Conservation (phyloP, 805 yeast species). For the Yarrowia sp. region DNA sequence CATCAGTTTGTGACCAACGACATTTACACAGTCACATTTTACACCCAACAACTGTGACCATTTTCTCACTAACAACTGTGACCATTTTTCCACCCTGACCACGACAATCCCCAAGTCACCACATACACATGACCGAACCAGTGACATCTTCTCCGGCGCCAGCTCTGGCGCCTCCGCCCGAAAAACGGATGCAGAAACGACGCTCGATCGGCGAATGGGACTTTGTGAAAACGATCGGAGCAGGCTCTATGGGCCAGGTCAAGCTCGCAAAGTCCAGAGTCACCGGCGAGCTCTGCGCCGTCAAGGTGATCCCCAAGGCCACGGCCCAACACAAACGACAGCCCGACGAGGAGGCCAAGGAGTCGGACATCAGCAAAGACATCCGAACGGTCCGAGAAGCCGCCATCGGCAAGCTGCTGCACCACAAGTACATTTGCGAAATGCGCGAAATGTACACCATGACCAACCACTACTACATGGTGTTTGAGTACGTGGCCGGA, state of each 20-base stretch:
- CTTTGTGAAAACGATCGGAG: conserved; percentile 89
- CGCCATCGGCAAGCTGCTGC: conserved; percentile 81
- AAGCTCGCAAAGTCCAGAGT: conserved; percentile 83
- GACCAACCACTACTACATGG: conserved; percentile 96
- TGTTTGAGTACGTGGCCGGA: conserved; percentile 94
- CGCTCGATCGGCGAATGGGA: conserved; percentile 96
- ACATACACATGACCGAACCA: conserved; percentile 10
- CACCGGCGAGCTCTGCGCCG: conserved; percentile 72
- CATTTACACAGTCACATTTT: too few relatives aligned
- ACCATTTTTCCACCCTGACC: too few relatives aligned
- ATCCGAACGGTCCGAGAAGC: conserved; percentile 92
- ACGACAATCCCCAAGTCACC: too few relatives aligned
- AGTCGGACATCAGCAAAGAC: conserved; percentile 76
- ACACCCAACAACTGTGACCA: too few relatives aligned
- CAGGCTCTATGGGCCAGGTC: conserved; percentile 99
- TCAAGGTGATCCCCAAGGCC: conserved; percentile 89
- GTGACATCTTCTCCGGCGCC: conserved; percentile 27
- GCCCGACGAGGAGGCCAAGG: conserved; percentile 51
- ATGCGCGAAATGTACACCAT: conserved; percentile 90
- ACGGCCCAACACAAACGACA: conserved; percentile 51
- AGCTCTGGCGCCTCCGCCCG: conserved; percentile 1
- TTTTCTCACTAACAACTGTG: too few relatives aligned
- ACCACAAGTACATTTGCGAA: conserved; percentile 90
- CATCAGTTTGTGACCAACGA: not conserved
- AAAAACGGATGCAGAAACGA: conserved; percentile 45